These are phyloP conservation scores for Naganishia kalamii DNA, from an alignment of 768 basidiomycete species.

Conservation along the genomic window DNA sequence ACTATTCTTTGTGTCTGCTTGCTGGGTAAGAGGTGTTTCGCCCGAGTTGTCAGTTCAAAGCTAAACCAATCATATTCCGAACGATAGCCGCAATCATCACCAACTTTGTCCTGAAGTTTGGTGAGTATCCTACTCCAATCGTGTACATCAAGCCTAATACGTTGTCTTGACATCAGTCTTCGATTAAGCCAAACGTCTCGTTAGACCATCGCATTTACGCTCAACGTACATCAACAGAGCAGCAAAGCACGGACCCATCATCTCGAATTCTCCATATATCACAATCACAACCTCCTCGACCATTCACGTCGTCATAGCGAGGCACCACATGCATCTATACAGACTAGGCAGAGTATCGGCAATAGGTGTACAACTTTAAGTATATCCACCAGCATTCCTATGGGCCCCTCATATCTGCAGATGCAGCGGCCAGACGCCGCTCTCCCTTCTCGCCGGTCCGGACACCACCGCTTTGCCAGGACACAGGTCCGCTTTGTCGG, in stretches of 20 bases:
- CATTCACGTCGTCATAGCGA: neutral
- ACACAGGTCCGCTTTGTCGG: no score
- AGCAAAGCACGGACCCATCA: neutral
- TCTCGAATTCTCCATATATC: no score
- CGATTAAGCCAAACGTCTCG: neutral
- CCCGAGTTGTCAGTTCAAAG: neutral
- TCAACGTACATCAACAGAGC: no score
- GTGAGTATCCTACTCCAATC: neutral
- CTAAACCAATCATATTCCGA: neutral
- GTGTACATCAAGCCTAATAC: neutral
- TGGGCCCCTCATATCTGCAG: no score
- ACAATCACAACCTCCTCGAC: no score
- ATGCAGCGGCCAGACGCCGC: no score
- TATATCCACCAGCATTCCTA: no score
- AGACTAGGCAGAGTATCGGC: no score
- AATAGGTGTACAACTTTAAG: no score
- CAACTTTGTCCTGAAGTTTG: constrained; percentile 45
- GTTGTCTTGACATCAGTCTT: neutral
- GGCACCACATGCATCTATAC: neutral
- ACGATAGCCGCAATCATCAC: constrained; percentile 35
- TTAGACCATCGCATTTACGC: no score
- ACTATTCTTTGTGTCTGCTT: constrained; percentile 42
- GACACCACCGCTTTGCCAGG: no score
- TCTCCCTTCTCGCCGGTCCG: no score
- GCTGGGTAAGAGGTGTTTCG: constrained; percentile 20